Percentiles rank a stretch among this genome's conserved stretches.
Conservation (phyloP, 352 stramenopile genomes). For the Halophytophthora polymorphica region DNA sequence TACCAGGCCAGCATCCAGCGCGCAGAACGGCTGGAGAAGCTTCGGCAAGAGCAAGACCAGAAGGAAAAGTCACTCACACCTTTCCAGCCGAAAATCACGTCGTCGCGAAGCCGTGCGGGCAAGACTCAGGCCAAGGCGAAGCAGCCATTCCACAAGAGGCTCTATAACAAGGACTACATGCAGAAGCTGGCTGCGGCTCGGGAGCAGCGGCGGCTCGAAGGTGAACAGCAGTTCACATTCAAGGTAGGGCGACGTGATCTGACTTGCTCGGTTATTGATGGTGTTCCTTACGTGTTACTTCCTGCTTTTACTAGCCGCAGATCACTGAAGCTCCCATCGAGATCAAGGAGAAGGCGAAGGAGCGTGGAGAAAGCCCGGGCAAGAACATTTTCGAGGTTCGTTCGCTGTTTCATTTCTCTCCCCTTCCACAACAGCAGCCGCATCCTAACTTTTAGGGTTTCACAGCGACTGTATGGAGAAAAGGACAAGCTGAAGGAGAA, state of each 20-base stretch:
- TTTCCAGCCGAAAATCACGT: constrained; percentile 59
- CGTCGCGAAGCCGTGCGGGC: constrained; percentile 15
- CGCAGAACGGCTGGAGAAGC: constrained; percentile 53
- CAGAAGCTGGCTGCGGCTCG: constrained; percentile 59
- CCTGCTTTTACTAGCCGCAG: constrained; percentile 37
- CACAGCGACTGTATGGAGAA: constrained; percentile 76
- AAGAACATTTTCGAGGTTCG: constrained; percentile 83
- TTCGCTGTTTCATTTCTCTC: constrained; percentile 9
- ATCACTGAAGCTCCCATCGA: constrained; percentile 51
- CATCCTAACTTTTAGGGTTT: constrained; percentile 2
- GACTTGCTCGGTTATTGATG: constrained; percentile 2
- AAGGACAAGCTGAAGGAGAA: constrained; percentile 80
- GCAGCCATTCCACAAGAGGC: constrained; percentile 68
- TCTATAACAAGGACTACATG: constrained; percentile 79
- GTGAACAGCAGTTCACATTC: constrained; percentile 68
- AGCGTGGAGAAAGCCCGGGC: constrained; percentile 42
- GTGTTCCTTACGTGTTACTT: constrained; percentile 8
- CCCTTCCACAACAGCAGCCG: constrained; percentile 15
- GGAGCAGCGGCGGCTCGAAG: constrained; percentile 71
- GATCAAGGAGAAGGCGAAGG: constrained; percentile 60
- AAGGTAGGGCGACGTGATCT: constrained; percentile 45
- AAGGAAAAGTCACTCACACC: constrained; percentile 52
- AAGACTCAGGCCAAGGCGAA: constrained; percentile 30
- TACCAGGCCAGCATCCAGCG: constrained; percentile 64
- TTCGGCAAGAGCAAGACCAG: constrained; percentile 66